Evolutionary conservation across 192 early-diverging fungal species (phyloP), one percentile per base, ranked within the genome.

Genomic region (Rhizophlyctis rosea): DNA sequence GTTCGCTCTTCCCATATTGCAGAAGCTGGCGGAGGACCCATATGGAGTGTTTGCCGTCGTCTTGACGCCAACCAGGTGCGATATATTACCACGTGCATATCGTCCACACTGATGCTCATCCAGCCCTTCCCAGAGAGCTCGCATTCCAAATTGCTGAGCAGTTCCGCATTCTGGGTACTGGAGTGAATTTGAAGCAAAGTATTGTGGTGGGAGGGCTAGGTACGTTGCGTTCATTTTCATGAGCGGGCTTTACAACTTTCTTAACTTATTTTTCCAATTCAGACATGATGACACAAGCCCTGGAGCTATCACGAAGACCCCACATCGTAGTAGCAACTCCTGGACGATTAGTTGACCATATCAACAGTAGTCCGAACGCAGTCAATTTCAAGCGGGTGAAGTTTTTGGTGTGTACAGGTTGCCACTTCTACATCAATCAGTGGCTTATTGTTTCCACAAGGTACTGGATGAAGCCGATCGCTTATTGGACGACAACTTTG

Each of bases 71-170:
- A 98, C 95, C 1, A 87, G 87, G 88, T 88, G 68, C 18, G 60
- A 16, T 18, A 7, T 13, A 18, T 44, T 7, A 44, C 9, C 39
- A 13, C 18, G 39, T n/a, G n/a, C n/a, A n/a, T 35, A 36, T 21
- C 47, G 21, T 23, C 29, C 47, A 18, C 28, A 28, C 47, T 70
- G 7, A 49, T 50, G 18, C 58, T 50, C 13, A 65, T 69, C 28
- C 32, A 16, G 3, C 33, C 25, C 25, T 59, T 50, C 35, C 24
- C 59, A 90, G 98, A 49, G 98, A 99, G 72, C 81, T 99, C 16
- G 96, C 98, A 0, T 96, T 88, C 67, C 98, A 99, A 70, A 99
- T 99, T 57, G 93, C 95, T 2, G 96, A 99, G 65, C 95, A 99
- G 69, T 99, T 99, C 63, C 76, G 87, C 33, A 90, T 93, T 3